Percentiles rank a stretch among this genome's conserved stretches.
phyloP scores from a whole-genome alignment of 805 yeast species.

The Lachancea dasiensis region DNA sequence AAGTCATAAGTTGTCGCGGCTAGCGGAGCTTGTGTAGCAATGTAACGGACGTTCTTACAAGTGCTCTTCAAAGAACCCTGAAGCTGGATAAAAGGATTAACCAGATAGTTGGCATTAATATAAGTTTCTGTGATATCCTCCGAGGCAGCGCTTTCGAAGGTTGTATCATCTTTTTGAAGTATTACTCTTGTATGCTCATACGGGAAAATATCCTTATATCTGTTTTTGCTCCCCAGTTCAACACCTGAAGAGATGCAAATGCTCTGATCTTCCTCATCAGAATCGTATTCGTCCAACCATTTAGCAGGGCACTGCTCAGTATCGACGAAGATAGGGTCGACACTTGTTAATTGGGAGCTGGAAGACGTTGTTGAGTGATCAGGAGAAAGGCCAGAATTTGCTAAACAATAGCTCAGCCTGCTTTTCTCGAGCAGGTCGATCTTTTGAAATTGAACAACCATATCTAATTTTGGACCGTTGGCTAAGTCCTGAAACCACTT shows the following conservation, averaged over 20 bases:
- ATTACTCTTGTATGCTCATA: conserved; percentile 81
- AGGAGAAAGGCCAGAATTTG: conserved; percentile 2
- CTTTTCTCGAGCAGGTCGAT: conserved; percentile 67
- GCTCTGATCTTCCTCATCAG: conserved; percentile 15
- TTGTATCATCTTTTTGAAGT: conserved; percentile 29
- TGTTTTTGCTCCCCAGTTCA: conserved; percentile 72
- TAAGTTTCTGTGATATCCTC: conserved; percentile 44
- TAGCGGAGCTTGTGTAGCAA: conserved; percentile 90
- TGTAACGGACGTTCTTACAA: conserved; percentile 41
- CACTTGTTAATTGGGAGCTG: neutral
- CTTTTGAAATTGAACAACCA: conserved; percentile 49
- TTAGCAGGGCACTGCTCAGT: neutral
- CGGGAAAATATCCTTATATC: conserved; percentile 86
- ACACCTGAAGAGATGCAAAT: conserved; percentile 63
- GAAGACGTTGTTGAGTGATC: neutral
- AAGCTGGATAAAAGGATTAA: conserved; percentile 9
- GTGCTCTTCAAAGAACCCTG: conserved; percentile 3
- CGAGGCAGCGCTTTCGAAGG: conserved; percentile 1
- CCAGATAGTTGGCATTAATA: conserved; percentile 79
- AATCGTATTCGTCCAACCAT: conserved; percentile 11
- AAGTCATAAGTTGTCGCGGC: conserved; percentile 71
- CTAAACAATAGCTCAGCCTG: conserved; percentile 44
- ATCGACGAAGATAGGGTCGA: neutral
- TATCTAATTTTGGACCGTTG: conserved; percentile 22
- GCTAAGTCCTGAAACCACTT: conserved; percentile 43